Percentiles rank a stretch among this genome's conserved stretches.
Conservation (phyloP, 768 basidiomycete genomes). For the Sporobolomyces phaffii region DNA sequence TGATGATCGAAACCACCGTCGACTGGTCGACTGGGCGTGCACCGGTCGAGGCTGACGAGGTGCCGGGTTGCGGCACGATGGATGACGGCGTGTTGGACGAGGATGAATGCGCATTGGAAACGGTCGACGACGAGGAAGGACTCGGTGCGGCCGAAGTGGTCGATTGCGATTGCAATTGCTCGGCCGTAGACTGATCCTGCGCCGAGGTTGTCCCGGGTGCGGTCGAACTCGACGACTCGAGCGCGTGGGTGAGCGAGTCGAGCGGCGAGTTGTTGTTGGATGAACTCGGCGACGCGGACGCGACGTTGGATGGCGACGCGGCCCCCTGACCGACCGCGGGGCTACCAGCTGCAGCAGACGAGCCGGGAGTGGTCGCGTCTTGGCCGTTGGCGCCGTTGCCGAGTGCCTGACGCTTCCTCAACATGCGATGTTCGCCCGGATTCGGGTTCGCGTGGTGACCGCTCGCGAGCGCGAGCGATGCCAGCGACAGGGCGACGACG, state of each 20-base stretch:
- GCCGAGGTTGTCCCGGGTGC: neutral
- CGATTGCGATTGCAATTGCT: neutral
- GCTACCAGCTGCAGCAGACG: neutral
- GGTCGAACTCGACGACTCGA: neutral
- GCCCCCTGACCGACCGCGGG: neutral
- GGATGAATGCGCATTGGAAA: neutral
- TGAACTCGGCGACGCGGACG: neutral
- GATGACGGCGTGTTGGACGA: neutral
- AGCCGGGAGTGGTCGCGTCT: neutral
- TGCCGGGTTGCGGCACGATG: neutral
- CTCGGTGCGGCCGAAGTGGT: neutral
- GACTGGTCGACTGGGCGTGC: neutral
- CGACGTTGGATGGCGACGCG: neutral
- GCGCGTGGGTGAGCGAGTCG: constrained; percentile 5
- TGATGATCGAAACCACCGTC: constrained; percentile 2
- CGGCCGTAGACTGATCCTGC: neutral
- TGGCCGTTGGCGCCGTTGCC: neutral
- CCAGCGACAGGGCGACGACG: too few relatives aligned
- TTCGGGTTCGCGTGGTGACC: too few relatives aligned
- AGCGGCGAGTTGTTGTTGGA: neutral
- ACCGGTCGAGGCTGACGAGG: neutral
- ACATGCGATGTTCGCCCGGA: too few relatives aligned
- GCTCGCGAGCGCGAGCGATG: neutral
- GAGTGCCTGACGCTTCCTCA: neutral
- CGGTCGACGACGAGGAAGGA: neutral